Conservation (phyloP, 2,329 filamentous ascomycete genomes). For the Sclerotinia spermophila region DNA sequence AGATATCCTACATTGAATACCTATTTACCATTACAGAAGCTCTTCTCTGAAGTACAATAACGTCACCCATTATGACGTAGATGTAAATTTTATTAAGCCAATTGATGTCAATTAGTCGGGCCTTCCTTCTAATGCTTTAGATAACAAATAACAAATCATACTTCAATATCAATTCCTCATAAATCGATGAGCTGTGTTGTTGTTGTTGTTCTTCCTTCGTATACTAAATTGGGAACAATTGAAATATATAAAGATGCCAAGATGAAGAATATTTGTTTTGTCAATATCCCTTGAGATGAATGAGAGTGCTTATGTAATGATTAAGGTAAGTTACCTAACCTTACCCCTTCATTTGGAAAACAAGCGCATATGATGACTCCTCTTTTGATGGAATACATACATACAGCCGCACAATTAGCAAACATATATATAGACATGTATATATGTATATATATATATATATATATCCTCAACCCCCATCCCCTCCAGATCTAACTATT, state of each 20-base stretch:
- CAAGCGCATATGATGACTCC: not conserved
- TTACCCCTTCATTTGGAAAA: constrained; percentile 1
- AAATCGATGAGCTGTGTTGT: too few species aligned
- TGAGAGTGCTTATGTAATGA: constrained; percentile 4
- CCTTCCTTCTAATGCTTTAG: not conserved
- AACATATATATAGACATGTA: not conserved
- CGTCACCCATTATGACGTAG: not conserved
- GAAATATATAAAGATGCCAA: not conserved
- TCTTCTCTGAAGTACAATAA: not conserved
- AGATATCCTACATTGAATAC: not conserved
- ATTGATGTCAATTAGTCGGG: not conserved
- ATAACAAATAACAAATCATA: not conserved
- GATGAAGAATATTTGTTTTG: not conserved
- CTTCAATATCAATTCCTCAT: not conserved
- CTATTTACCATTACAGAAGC: not conserved
- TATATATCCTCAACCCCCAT: not conserved
- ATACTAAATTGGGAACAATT: not conserved
- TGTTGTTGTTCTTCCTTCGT: not conserved
- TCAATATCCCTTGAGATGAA: not conserved
- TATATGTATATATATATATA: not conserved
- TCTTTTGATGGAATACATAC: not conserved
- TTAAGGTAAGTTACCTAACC: too few species aligned
- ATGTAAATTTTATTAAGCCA: not conserved
- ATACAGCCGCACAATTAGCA: not conserved
- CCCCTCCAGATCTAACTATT: not conserved